Conservation (phyloP, 441 rosid genomes). For the Dalechampia spathulata region DNA sequence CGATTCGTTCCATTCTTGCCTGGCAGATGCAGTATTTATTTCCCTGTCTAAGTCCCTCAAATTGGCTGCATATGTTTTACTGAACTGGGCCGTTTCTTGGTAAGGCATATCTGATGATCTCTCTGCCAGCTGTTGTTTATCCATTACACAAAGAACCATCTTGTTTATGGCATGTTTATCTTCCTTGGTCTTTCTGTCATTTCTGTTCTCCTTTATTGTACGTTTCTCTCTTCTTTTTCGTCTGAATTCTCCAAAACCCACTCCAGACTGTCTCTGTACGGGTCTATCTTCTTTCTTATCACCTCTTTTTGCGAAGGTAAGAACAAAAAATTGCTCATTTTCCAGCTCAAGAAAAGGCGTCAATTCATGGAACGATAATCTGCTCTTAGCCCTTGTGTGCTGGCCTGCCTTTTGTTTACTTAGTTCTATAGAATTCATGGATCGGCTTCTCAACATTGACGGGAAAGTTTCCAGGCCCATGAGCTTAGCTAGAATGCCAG, state of each 20-base stretch:
- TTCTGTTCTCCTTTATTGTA: neutral
- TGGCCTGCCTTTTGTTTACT: slow-evolving; percentile 17
- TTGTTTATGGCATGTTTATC: no score
- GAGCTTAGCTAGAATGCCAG: slow-evolving; percentile 62
- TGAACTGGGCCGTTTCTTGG: slow-evolving; percentile 7
- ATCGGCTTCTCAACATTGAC: slow-evolving; percentile 41
- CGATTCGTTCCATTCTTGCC: neutral
- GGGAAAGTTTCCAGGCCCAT: slow-evolving; percentile 62
- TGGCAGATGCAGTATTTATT: neutral
- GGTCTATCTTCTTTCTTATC: slow-evolving; percentile 11
- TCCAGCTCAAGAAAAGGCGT: slow-evolving; percentile 50
- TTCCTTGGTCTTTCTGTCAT: slow-evolving; percentile 20
- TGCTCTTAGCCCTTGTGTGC: slow-evolving; percentile 32
- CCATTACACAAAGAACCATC: no score
- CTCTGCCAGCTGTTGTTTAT: no score
- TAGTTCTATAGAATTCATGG: slow-evolving; percentile 33
- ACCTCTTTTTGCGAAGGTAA: slow-evolving; percentile 43
- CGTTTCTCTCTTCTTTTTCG: slow-evolving; percentile 15
- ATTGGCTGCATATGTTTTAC: neutral
- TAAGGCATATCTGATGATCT: neutral
- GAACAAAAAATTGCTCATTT: slow-evolving; percentile 53
- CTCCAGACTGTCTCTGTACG: slow-evolving; percentile 15
- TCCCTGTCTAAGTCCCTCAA: neutral
- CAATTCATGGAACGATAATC: slow-evolving; percentile 27
- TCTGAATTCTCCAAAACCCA: slow-evolving; percentile 24